Base-by-base conservation (phyloP, 1,139 yeast genomes). In the Arxiozyma slooffiae region DNA sequence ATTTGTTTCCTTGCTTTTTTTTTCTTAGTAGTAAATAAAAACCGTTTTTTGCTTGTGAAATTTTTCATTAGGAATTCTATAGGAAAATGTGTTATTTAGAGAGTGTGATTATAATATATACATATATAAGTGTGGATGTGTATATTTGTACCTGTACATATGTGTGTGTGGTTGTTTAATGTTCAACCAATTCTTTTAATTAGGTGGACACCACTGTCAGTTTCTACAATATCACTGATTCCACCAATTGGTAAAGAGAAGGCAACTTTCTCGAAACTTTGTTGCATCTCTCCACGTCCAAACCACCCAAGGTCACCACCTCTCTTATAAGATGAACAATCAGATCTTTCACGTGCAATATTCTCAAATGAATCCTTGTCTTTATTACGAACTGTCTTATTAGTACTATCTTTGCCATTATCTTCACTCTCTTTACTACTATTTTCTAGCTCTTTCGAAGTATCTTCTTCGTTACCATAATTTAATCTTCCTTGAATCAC, bases 231-330 rank as follows among this genome's bases (percentile, higher is more conserved):
- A 49, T 80, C 85, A 62, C 95, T 84, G 49, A 86, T 69, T 64
- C 89, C 95, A 18, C 96, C 96, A 11, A 89, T 82, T 59, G 86
- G 80, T 58, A 92, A 73, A 8, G 71, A 81, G 66, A 85, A 90
- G 0, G 96, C 84, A 2, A 95, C 95, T 54, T 82, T 82, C 66
- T 92, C 98, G 63, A 92, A 92, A 52, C 83, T 73, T 45, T 96
- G 96, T 67, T 92, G 97, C 98, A 92, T 92, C 62, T 84, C 90
- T 39, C 96, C 96, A 53, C 77, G 80, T 23, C 86, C 88, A 64
- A 92, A 92, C 64, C 72, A 81, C 0, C 98, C 98, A 61, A 92
- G 74, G 66, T 92, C 98, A 44, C 98, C 98, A 26, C 89, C 89
- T 61, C 87, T 81, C 45, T 84, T 74, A 59, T 86, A 95, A 9